Base-by-base conservation (phyloP, 805 yeast species). In the Candida nonsorbophila region DNA sequence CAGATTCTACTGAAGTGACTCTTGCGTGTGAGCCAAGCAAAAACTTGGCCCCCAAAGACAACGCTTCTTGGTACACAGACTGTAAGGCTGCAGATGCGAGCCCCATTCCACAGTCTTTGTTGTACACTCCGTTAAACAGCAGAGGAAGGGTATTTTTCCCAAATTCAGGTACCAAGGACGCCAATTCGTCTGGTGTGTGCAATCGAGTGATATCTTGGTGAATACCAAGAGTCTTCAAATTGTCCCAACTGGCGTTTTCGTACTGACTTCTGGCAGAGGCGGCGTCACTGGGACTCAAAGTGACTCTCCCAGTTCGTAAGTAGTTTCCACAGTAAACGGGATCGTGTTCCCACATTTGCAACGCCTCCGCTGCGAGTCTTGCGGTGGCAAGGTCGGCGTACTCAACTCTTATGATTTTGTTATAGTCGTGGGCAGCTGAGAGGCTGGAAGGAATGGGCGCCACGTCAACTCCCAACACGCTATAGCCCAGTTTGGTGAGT, bases 371-470 rank as follows among this genome's bases (percentile, higher is more conserved):
- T 0, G 66, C 63, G 27, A 51, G 46, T 25, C 47, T 51, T 1
- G 61, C 55, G 12, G 43, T 31, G 3, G 51, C 36, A 10, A 37
- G 45, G 12, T 45, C 42, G 14, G 48, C 25, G 7, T 56, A 38
- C 11, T 31, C 34, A 24, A 51, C 51, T 12, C 45, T 30, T 6
- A 37, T 33, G 22, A 55, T 53, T 22, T 47, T 49, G 14, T 53
- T 46, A 11, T 54, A 55, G 37, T 64, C 71, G 30, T 60, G 54
- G 7, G 61, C 68, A 10, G 70, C 71, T 14, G 62, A 43, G 3
- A 54, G 24, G 3, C 58, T 53, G 1, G 69, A 62, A 1, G 69
- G 69, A 5, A 55, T 41, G 4, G 44, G 42, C 31, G 45, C 49
- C 0, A 56, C 32, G 30, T 38, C 42, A 8, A 38, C 16, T 3